Evolutionary conservation across 352 stramenopile species (phyloP).

Genomic region (Globisporangium nagaii): DNA sequence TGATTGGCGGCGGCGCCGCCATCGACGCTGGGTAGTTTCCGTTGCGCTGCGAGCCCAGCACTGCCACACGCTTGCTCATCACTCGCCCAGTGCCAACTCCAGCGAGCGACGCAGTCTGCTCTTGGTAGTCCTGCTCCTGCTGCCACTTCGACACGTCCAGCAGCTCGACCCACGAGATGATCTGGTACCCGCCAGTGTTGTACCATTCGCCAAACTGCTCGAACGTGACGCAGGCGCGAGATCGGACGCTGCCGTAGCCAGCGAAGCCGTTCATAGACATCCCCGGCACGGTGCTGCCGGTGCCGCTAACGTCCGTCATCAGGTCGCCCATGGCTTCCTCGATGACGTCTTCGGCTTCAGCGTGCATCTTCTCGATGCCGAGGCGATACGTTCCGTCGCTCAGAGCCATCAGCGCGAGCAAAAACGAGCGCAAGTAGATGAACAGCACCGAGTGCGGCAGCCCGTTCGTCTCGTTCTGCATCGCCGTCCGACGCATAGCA

Average conservation of each 20-base stretch:
- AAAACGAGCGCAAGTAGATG: slow-evolving; percentile 81
- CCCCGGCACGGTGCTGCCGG: slow-evolving; percentile 17
- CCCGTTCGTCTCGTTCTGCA: slow-evolving; percentile 44
- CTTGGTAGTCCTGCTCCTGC: slow-evolving; percentile 66
- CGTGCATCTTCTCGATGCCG: slow-evolving; percentile 82
- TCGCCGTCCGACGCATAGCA: slow-evolving; percentile 28
- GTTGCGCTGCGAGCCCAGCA: slow-evolving; percentile 56
- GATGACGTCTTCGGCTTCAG: slow-evolving; percentile 82
- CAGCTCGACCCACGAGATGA: slow-evolving; percentile 84
- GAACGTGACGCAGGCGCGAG: slow-evolving; percentile 77
- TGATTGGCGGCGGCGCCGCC: slow-evolving; percentile 15
- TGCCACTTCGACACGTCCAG: slow-evolving; percentile 82
- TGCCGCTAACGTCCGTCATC: slow-evolving; percentile 70
- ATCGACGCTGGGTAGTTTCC: slow-evolving; percentile 31
- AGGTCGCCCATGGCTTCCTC: slow-evolving; percentile 82
- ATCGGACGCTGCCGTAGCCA: slow-evolving; percentile 60
- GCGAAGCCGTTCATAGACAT: slow-evolving; percentile 35
- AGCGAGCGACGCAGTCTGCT: slow-evolving; percentile 28
- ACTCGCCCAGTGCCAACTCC: slow-evolving; percentile 14
- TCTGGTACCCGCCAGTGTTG: slow-evolving; percentile 73
- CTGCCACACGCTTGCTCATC: slow-evolving; percentile 18
- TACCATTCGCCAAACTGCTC: slow-evolving; percentile 90
- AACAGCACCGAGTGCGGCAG: slow-evolving; percentile 80
- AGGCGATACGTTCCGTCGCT: slow-evolving; percentile 79
- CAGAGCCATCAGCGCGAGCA: slow-evolving; percentile 81